phyloP scores from a whole-genome alignment of 768 basidiomycete genomes.

The Tulasnella sp. region DNA sequence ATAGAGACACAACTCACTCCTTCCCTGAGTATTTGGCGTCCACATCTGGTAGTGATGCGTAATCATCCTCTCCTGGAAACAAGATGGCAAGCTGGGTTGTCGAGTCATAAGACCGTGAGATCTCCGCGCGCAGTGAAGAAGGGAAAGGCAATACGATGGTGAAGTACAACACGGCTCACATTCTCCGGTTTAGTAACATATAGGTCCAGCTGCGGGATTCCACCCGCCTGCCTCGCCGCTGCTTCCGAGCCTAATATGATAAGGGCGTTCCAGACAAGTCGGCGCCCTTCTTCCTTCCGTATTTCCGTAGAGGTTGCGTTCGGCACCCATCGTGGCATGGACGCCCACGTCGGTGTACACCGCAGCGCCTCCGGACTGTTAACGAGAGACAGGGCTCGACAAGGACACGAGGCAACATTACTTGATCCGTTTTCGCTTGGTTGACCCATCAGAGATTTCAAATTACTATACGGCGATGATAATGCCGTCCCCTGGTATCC shows the following conservation, averaged over 20 bases:
- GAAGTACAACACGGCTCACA: neutral
- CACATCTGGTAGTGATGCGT: neutral
- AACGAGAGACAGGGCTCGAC: neutral
- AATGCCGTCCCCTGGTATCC: no score
- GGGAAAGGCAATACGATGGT: neutral
- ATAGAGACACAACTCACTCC: neutral
- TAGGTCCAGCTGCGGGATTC: neutral
- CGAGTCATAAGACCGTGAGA: constrained; percentile 5
- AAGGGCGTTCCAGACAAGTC: constrained; percentile 15
- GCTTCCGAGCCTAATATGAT: constrained; percentile 1
- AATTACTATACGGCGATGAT: no score
- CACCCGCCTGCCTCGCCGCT: neutral
- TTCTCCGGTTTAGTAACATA: constrained; percentile 6
- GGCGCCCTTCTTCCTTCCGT: constrained; percentile 3
- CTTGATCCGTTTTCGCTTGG: constrained; percentile 2
- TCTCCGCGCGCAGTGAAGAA: no score
- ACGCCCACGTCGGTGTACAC: constrained; percentile 11
- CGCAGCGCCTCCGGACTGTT: neutral
- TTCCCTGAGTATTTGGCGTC: neutral
- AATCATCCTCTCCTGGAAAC: constrained; percentile 5
- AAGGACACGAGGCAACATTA: neutral
- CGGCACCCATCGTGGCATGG: constrained; percentile 9
- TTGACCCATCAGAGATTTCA: neutral
- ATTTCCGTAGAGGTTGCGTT: constrained; percentile 3
- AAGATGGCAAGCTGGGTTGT: constrained; percentile 8